These are phyloP conservation scores for Ganoderma lucidum DNA, from an alignment of 1,284 basidiomycete genomes.

Conservation along the genomic window DNA sequence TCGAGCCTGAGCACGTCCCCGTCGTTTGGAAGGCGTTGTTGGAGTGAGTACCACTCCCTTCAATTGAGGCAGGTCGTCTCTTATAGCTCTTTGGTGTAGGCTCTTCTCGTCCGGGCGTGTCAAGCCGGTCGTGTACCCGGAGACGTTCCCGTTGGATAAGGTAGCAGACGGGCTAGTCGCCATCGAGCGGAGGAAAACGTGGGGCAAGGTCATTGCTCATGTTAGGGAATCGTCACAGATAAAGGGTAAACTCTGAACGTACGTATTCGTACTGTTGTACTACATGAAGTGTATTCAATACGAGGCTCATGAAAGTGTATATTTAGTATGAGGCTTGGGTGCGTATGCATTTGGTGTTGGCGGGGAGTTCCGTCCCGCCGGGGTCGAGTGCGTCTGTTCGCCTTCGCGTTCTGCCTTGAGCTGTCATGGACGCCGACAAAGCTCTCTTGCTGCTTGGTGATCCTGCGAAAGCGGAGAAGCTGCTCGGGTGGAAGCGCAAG, in stretches of 20 bases:
- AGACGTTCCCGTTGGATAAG: conserved; percentile 69
- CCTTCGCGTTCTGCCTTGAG: no score
- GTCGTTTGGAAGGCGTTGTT: conserved; percentile 83
- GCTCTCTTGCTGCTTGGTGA: neutral
- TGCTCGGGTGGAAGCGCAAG: no score
- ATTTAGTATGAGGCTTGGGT: neutral
- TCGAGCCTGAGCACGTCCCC: conserved; percentile 72
- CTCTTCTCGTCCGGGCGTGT: conserved; percentile 74
- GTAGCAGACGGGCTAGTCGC: conserved; percentile 73
- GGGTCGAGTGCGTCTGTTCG: no score
- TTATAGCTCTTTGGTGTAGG: conserved; percentile 44
- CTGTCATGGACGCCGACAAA: no score
- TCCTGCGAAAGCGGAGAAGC: neutral
- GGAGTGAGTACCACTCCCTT: conserved; percentile 51
- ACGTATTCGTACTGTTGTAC: neutral
- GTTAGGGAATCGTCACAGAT: conserved; percentile 53
- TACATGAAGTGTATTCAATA: neutral
- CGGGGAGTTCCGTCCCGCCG: no score
- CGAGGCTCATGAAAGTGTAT: neutral
- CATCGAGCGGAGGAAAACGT: conserved; percentile 86
- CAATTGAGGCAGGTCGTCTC: neutral
- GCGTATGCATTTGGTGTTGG: neutral
- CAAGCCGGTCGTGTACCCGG: conserved; percentile 78
- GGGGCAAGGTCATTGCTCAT: conserved; percentile 89
- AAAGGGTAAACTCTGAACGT: conserved; percentile 43